phyloP scores from a whole-genome alignment of 192 early-diverging fungal species.

The Coemansia sp. region DNA sequence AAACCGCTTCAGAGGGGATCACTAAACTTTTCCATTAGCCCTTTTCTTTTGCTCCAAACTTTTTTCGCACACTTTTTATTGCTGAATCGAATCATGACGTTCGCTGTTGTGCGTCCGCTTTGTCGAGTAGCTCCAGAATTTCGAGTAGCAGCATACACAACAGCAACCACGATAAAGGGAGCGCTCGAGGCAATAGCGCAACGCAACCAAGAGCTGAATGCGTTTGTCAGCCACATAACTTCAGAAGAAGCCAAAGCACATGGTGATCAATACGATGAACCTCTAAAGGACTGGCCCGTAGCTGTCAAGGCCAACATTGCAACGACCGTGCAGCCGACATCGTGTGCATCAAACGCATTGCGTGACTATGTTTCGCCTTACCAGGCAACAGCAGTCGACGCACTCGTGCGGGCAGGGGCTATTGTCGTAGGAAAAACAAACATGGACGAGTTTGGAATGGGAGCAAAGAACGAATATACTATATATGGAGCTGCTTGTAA shows the following conservation, averaged over 20 bases:
- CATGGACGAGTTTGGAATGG: conserved; percentile 99
- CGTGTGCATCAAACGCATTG: conserved; percentile 76
- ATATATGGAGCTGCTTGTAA: conserved; percentile 42
- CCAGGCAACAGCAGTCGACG: conserved; percentile 68
- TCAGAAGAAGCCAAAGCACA: neutral
- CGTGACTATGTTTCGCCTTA: conserved; percentile 46
- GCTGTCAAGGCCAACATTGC: conserved; percentile 85
- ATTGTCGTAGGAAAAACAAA: conserved; percentile 79
- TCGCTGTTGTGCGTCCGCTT: conserved; percentile 1
- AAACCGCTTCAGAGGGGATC: too few species aligned
- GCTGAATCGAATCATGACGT: neutral
- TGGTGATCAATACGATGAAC: conserved; percentile 11
- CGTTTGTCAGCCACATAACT: conserved; percentile 9
- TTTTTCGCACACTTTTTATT: neutral
- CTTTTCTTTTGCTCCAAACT: neutral
- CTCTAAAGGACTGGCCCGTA: conserved; percentile 67
- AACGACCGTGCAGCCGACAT: conserved; percentile 59
- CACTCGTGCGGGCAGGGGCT: conserved; percentile 63
- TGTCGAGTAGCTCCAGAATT: neutral
- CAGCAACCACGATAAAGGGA: conserved; percentile 12
- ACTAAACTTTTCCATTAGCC: too few species aligned
- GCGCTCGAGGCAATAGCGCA: conserved; percentile 17
- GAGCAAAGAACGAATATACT: conserved; percentile 51
- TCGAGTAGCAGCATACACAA: neutral
- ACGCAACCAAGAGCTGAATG: conserved; percentile 29